Percentiles rank a stretch among this genome's conserved stretches.
Conservation (phyloP, 225 moss, liverwort and hornwort genomes). For the Pseudisothecium myosuroides region DNA sequence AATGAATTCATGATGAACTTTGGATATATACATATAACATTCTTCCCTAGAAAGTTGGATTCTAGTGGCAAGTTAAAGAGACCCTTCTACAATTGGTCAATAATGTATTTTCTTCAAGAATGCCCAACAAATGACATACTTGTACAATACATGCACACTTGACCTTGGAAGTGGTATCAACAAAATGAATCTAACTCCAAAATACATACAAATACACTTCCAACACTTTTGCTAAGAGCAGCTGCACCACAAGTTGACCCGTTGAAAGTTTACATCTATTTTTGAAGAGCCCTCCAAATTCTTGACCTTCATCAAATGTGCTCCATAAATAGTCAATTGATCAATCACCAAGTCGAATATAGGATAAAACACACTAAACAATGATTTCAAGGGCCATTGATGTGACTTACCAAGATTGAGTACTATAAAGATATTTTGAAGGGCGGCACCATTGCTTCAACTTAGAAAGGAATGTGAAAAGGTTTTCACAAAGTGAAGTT, state of each 20-base stretch:
- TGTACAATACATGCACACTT: background rate
- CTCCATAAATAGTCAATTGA: background rate
- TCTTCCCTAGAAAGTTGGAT: background rate
- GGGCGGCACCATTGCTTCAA: no score
- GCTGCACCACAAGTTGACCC: accelerated
- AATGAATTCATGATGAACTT: background rate
- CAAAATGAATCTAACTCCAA: background rate
- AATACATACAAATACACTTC: no score
- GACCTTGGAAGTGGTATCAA: background rate
- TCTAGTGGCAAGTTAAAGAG: background rate
- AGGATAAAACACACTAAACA: background rate
- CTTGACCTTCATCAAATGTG: background rate
- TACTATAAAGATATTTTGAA: accelerated
- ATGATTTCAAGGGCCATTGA: background rate
- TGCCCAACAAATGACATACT: background rate
- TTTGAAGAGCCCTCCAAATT: background rate
- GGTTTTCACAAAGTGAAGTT: no score
- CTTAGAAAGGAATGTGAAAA: no score
- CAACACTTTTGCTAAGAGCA: background rate
- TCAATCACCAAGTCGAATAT: background rate
- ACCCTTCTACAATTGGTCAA: background rate
- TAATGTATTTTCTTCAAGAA: background rate
- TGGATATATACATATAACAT: accelerated
- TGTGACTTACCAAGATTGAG: accelerated
- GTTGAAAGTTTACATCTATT: background rate